Percentiles rank a stretch among this genome's conserved stretches.
phyloP scores from a whole-genome alignment of 2,329 filamentous ascomycete species.

The Ophiostoma quercus region DNA sequence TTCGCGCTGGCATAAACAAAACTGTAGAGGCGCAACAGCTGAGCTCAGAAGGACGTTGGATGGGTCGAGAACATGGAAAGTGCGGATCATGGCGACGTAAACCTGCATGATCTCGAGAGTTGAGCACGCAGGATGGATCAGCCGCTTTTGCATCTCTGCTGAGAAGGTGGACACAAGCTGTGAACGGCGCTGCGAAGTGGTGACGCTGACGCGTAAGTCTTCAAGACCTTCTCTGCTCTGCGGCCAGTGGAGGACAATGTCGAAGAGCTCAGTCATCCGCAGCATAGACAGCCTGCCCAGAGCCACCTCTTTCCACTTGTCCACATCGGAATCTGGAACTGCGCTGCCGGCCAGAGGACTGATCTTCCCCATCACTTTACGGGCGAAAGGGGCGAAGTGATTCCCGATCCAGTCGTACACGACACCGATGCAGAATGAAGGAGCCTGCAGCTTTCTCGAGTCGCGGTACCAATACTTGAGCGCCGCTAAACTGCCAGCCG shows the following conservation, averaged over 20 bases:
- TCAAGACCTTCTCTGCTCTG: constrained; percentile 64
- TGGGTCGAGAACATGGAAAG: constrained; percentile 68
- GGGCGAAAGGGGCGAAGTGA: constrained; percentile 58
- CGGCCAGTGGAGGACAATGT: constrained; percentile 74
- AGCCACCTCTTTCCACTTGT: constrained; percentile 66
- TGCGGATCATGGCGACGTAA: constrained; percentile 74
- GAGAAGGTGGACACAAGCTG: constrained; percentile 67
- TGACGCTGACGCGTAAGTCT: constrained; percentile 66
- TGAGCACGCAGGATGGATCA: constrained; percentile 70
- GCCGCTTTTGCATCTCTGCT: constrained; percentile 55
- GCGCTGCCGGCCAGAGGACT: constrained; percentile 31
- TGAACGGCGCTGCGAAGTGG: constrained; percentile 61
- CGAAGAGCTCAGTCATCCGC: constrained; percentile 67
- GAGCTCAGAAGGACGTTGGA: constrained; percentile 72
- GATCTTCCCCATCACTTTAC: constrained; percentile 50
- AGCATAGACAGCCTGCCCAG: constrained; percentile 62
- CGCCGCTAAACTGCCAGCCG: not conserved
- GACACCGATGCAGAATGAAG: constrained; percentile 47
- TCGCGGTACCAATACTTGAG: constrained; percentile 2
- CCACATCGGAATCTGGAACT: constrained; percentile 52
- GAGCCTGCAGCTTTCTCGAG: not conserved
- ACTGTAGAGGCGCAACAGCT: constrained; percentile 65
- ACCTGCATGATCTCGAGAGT: constrained; percentile 70
- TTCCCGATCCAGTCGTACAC: constrained; percentile 65
- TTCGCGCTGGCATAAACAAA: constrained; percentile 69